Base-by-base conservation (phyloP, 1,284 basidiomycete species). In the Fomitopsis schrenkii region DNA sequence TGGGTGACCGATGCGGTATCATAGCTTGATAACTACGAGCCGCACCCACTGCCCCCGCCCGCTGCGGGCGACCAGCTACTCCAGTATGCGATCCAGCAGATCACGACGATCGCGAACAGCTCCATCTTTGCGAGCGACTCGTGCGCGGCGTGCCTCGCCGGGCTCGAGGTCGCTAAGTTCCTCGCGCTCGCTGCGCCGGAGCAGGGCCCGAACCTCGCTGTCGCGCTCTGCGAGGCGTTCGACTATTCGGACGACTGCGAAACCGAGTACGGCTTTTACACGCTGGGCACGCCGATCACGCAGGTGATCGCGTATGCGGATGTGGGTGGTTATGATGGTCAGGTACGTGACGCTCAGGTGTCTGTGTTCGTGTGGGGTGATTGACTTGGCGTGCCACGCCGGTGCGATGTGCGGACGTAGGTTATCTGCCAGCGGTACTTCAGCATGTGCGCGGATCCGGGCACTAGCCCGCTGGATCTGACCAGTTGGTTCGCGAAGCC, bases 261-360 rank as follows among this genome's bases (percentile, higher is more conserved):
- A 59, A 73, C 75, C 9, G 79, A 73, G 19, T 85, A 80, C 68
- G 79, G 82, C 14, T 68, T 73, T 7, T 71, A 78, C 59, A 79
- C 77, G n/a, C 70, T 84, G 26, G 88, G 88, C 0, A 75, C 83
- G 3, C 78, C 87, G 38, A 69, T 89, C 59, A 88, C 89, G 0
- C 90, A 91, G 70, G 86, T 91, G 5, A 65, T 86, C 41, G 82
- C 86, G 9, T 85, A 84, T 66, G 85, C 88, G 5, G 81, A 91
- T 66, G 82, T 87, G 2, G 82, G 80, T 12, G 87, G 86, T 4
- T 83, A 83, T 61, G 89, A 91, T 67, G 90, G 90, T 12, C 86
- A 88, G 78, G 86, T 87, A 63, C 33, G 60, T 50, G 40, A 28
- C 38, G 38, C 38, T 28, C 42, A 6, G 36, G 2, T 41, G 48